Conservation (phyloP, 1,284 basidiomycete genomes). For the Cutaneotrichosporon mucoides region DNA sequence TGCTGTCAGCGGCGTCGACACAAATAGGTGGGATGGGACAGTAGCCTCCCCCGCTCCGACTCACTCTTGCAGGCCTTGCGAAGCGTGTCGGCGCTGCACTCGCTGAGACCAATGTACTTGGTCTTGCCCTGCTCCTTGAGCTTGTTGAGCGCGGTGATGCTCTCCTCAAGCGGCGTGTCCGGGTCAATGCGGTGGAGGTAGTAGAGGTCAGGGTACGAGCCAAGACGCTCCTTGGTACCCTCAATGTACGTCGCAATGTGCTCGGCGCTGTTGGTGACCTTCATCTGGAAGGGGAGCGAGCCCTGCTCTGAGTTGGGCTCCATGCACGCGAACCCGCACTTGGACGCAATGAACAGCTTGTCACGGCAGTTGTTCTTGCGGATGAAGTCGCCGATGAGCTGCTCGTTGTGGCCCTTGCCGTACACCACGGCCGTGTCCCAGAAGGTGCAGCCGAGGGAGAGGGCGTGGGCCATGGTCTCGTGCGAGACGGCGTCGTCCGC, state of each 20-base stretch:
- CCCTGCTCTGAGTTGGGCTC: background rate
- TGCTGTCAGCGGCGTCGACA: conserved; percentile 14
- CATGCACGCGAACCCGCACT: conserved; percentile 37
- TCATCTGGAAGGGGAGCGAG: background rate
- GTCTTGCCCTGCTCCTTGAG: conserved; percentile 47
- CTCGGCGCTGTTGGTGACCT: conserved; percentile 28
- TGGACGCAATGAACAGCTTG: conserved; percentile 49
- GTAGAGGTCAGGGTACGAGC: conserved; percentile 48
- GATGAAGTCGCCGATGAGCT: conserved; percentile 45
- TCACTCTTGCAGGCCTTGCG: conserved; percentile 56
- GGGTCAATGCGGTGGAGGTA: conserved; percentile 49
- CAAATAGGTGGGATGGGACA: too few relatives aligned
- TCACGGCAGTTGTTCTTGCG: conserved; percentile 33
- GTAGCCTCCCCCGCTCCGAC: too few relatives aligned
- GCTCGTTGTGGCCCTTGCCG: conserved; percentile 46
- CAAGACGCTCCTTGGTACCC: conserved; percentile 39
- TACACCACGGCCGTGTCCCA: conserved; percentile 43
- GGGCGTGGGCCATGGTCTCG: conserved; percentile 30
- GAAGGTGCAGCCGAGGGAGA: conserved; percentile 42
- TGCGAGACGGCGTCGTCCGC: conserved; percentile 25
- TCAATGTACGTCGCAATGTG: conserved; percentile 44
- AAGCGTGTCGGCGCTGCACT: conserved; percentile 58
- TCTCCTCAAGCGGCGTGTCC: conserved; percentile 36
- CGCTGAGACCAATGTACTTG: conserved; percentile 53
- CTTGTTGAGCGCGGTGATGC: conserved; percentile 40